Base-by-base conservation (phyloP, 805 yeast genomes). In the Komagataella pastoris region DNA sequence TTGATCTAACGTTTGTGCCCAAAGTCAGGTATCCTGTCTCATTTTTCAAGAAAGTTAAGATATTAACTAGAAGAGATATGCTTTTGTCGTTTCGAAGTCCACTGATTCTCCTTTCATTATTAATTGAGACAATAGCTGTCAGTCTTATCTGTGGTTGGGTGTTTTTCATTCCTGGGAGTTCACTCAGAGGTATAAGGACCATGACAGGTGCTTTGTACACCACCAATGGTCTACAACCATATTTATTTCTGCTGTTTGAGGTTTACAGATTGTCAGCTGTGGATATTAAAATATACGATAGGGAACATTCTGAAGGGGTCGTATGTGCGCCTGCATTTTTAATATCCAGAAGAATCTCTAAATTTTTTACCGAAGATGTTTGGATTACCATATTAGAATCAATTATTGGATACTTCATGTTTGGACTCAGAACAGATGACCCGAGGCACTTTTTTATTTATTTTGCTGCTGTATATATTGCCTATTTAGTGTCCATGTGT, bases 121-220 rank as follows among this genome's bases (percentile, higher is more conserved):
- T 71, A 14, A 60, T 70, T 14, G 76, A 76, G 23, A 61, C 74
- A 0, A 50, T 76, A 0, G 56, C 81, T 5, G 65, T 85, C 55
- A 84, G 88, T 0, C 60, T 79, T 2, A 66, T 80, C n/a, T 66
- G 76, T 46, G 96, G 96, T 0, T 85, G 93, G 89, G 74, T 88
- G 46, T 88, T 82, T 59, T 83, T 66, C 61, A 76, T 76, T 56
- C 89, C 89, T 3, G 77, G 74, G 17, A 72, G 74, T 2, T 70
- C 77, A 10, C 56, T 81, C 43, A 73, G 81, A 1, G 95, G 95
- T 5, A 73, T 85, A 18, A 66, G 95, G 55, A 74, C 95, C 1
- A 63, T 62, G 5, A 65, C 77, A 24, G 77, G 80, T 8, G 67
- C 80, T 1, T 56, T 80, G 5, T 81, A 82, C 59, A 73, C 76